Conservation (phyloP, 2,329 filamentous ascomycete species). For the Phialophora chinensis region DNA sequence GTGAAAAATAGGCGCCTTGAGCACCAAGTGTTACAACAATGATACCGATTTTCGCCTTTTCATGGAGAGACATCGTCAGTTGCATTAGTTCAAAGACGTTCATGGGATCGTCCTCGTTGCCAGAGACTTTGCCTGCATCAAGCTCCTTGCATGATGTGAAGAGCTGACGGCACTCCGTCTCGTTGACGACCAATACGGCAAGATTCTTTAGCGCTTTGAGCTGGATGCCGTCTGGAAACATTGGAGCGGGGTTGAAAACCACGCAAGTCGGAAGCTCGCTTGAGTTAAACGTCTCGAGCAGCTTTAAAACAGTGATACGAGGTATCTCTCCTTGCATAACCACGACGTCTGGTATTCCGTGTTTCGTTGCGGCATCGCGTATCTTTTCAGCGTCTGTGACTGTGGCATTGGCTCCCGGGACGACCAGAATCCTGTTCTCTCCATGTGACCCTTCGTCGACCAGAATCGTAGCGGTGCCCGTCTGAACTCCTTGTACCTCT, state of each 20-base stretch:
- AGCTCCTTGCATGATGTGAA: conserved; percentile 52
- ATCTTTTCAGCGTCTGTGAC: conserved; percentile 52
- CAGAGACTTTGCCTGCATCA: conserved; percentile 38
- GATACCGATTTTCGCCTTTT: conserved; percentile 69
- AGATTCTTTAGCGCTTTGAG: conserved; percentile 69
- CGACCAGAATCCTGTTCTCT: conserved; percentile 78
- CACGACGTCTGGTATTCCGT: conserved; percentile 64
- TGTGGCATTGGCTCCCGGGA: conserved; percentile 70
- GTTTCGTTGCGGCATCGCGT: conserved; percentile 44
- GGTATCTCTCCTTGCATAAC: conserved; percentile 82
- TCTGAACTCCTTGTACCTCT: conserved; percentile 57
- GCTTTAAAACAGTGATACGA: conserved; percentile 66
- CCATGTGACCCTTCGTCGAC: conserved; percentile 72
- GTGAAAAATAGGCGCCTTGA: conserved; percentile 74
- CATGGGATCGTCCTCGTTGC: conserved; percentile 38
- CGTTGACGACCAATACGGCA: conserved; percentile 84
- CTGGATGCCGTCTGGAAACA: conserved; percentile 74
- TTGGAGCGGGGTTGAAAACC: conserved; percentile 87
- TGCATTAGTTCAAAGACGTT: conserved; percentile 42
- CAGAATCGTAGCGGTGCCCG: conserved; percentile 75
- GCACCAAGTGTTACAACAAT: conserved; percentile 85
- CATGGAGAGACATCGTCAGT: conserved; percentile 67
- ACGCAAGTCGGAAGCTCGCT: conserved; percentile 63
- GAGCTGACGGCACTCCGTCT: conserved; percentile 82
- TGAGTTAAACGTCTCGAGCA: conserved; percentile 56